A percentile compares a stretch with the other conserved stretches of the same genome.
Conservation (phyloP, 164 flowering plant species). For the Tetrastigma voinierianum region DNA sequence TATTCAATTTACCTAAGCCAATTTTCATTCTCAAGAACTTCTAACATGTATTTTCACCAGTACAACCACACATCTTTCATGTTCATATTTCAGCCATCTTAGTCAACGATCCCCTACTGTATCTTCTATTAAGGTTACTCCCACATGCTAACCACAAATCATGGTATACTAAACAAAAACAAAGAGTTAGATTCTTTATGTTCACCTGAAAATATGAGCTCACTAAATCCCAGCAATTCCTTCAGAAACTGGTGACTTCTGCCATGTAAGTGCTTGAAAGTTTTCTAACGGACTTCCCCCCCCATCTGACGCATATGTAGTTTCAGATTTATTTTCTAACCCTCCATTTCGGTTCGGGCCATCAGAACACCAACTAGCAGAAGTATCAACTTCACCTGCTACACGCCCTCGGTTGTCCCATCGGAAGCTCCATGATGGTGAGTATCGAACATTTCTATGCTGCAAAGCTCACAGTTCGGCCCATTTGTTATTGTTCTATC, state of each 20-base stretch:
- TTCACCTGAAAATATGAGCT: slow-evolving; percentile 61
- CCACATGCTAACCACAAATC: not conserved
- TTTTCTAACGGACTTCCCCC: slow-evolving; percentile 71
- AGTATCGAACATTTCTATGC: slow-evolving; percentile 51
- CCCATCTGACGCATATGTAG: slow-evolving; percentile 58
- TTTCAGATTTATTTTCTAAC: slow-evolving; percentile 45
- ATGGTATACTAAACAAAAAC: not conserved
- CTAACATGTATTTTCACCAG: too few relatives aligned
- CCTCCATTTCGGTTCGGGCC: slow-evolving; percentile 34
- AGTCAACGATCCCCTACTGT: too few relatives aligned
- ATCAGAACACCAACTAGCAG: slow-evolving; percentile 40
- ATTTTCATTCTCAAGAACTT: too few relatives aligned
- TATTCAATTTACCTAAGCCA: too few relatives aligned
- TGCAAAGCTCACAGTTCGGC: slow-evolving; percentile 34
- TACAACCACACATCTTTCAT: too few relatives aligned
- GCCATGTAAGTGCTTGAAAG: slow-evolving; percentile 41
- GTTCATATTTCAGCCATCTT: too few relatives aligned
- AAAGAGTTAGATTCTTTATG: not conserved
- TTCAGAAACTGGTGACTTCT: slow-evolving; percentile 53
- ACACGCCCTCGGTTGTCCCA: slow-evolving; percentile 85
- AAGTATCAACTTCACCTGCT: slow-evolving; percentile 58
- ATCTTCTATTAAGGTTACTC: too few relatives aligned
- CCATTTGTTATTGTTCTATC: slow-evolving; percentile 52
- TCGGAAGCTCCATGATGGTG: slow-evolving; percentile 87
- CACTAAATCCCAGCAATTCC: slow-evolving; percentile 30